phyloP scores from a whole-genome alignment of 257 asterid species.

The Solanum dulcamara region DNA sequence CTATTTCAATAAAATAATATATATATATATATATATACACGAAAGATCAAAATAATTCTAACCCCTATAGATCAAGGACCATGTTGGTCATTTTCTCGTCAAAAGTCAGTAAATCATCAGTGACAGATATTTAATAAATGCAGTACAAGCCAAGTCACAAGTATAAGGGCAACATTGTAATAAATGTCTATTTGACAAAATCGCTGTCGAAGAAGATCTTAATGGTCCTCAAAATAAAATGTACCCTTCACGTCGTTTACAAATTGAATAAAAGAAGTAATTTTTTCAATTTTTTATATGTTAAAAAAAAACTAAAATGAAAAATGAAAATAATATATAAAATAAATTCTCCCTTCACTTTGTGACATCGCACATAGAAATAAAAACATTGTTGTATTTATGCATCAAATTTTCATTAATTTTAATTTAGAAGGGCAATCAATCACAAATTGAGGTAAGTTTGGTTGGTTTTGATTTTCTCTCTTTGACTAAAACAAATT shows the following conservation, averaged over 20 bases:
- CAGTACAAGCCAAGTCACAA: background rate
- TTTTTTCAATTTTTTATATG: too few relatives aligned
- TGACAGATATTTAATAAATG: background rate
- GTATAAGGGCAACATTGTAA: background rate
- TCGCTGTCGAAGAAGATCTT: background rate
- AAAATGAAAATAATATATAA: too few relatives aligned
- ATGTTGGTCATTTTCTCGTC: too few relatives aligned
- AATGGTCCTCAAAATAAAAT: background rate
- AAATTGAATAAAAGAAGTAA: too few relatives aligned
- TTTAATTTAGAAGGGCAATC: background rate
- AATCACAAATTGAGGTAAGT: background rate
- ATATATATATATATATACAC: too few relatives aligned
- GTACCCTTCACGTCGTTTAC: background rate
- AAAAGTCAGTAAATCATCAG: background rate
- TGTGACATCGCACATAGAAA: background rate
- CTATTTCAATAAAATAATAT: too few relatives aligned
- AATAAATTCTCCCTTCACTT: background rate
- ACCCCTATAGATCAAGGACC: too few relatives aligned
- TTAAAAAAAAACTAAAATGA: too few relatives aligned
- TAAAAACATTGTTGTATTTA: background rate
- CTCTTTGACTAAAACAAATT: background rate
- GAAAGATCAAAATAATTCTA: too few relatives aligned
- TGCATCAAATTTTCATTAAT: background rate
- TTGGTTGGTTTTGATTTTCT: background rate
- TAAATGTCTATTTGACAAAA: background rate